A percentile compares a stretch with the other conserved stretches of the same genome.
Conservation (phyloP, 345 rosid species). For the Dipteronia sinensis region DNA sequence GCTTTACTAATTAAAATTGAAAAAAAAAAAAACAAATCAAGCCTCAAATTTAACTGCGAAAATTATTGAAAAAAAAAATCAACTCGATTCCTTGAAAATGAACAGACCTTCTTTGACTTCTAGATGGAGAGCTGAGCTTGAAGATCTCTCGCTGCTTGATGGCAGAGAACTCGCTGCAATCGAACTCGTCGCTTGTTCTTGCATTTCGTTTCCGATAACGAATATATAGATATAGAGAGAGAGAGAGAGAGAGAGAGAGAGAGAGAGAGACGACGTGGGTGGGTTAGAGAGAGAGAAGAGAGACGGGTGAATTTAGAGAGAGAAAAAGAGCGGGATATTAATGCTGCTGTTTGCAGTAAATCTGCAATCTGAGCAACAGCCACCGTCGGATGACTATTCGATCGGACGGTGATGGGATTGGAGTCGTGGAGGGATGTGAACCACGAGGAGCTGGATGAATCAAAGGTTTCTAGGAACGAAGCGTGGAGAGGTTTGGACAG, state of each 20-base stretch:
- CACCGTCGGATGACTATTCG: conserved; percentile 33
- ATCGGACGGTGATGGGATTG: conserved; percentile 33
- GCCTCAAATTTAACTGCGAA: background rate
- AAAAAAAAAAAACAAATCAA: background rate
- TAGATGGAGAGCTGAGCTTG: conserved; percentile 87
- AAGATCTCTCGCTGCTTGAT: conserved; percentile 95
- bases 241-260: no score
- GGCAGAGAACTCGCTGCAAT: conserved; percentile 82
- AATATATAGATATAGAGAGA: background rate
- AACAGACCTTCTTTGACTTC: conserved; percentile 82
- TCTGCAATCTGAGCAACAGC: background rate
- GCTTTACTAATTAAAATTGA: background rate
- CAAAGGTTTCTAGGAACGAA: conserved; percentile 37
- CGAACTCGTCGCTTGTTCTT: conserved; percentile 83
- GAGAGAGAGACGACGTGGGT: background rate
- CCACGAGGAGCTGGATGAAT: conserved; percentile 46
- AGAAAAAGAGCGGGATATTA: conserved; percentile 64
- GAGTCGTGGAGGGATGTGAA: conserved; percentile 50
- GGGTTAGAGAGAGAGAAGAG: background rate
- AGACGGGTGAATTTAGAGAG: background rate
- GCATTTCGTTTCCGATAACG: conserved; percentile 49
- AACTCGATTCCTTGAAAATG: background rate
- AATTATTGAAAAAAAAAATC: background rate
- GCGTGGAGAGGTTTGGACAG: conserved; percentile 38
- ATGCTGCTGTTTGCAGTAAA: conserved; percentile 18